Evolutionary conservation across 75 land plant genomes (phyloP), one percentile per base, ranked within the genome.

Genomic region (Cryptomeria japonica): DNA sequence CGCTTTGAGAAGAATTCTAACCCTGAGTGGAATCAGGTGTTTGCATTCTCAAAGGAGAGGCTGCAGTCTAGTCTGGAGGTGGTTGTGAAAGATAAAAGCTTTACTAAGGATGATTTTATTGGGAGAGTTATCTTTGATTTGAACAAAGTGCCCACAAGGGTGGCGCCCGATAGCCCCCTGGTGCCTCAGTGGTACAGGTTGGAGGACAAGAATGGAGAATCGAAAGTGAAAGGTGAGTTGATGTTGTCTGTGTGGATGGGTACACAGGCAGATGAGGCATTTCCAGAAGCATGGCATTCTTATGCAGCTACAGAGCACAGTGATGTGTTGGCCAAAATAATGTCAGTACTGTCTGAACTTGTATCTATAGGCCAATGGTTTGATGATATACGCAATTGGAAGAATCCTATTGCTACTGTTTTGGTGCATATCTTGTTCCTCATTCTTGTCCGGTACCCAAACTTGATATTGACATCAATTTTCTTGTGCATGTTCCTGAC

Each of bases 161-260:
- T 93, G 16, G 95, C 95, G 10, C 96, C 95, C 0, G 96, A 95
- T 64, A 94, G 96, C 70, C 94, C 96, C 7, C 53, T 95, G 64
- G 96, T 95, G 32, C 94, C 96, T 10, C 91, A 94, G 51, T 95
- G 96, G 95, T 94, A 94, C 39, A 89, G 93, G n/a, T 88, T 92
- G 5, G 92, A 89, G 86, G 90, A 91, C 46, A 93, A 92, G 83
- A 92, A 89, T 38, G 93, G 92, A 25, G 93, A 91, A 19, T 90
- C 83, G 53, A 89, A 83, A 18, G 38, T 53, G 36, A 90, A 89
- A 53, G 96, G 96, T 42, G 97, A 96, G 88, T 87, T 96, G 28
- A 96, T 96, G 97, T 90, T 95, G 55, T 93, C 97, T 15, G 92
- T 96, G 4, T 96, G 97, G 97, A 88, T 93, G 72, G 97, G 97